Percentiles rank a stretch among this genome's conserved stretches.
Evolutionary conservation across 768 basidiomycete species (phyloP).

Genomic region (Podaxis sp.): DNA sequence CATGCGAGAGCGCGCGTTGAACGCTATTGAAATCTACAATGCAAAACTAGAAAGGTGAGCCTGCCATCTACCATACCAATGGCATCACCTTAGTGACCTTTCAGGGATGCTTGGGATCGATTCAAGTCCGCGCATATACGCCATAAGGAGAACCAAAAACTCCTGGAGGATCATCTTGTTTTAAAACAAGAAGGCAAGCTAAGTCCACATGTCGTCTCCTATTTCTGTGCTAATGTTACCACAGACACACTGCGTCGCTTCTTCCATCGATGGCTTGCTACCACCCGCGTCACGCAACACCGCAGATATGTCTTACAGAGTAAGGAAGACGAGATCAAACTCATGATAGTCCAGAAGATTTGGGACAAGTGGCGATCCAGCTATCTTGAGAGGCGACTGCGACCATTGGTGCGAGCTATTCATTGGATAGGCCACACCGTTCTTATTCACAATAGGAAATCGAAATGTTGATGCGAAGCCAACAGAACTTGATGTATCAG

Average conservation of each 20-base stretch:
- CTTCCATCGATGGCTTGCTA: constrained; percentile 69
- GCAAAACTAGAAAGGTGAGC: constrained; percentile 31
- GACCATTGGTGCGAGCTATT: constrained; percentile 49
- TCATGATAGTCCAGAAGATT: constrained; percentile 45
- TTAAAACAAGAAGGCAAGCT: constrained; percentile 74
- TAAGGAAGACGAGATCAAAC: constrained; percentile 62
- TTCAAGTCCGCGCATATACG: constrained; percentile 1
- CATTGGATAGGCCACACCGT: background rate
- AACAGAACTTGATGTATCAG: constrained; percentile 60
- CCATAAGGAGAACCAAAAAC: constrained; percentile 1
- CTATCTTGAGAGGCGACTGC: constrained; percentile 62
- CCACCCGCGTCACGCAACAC: constrained; percentile 58
- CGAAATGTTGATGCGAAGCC: constrained; percentile 53
- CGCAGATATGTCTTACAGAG: constrained; percentile 56
- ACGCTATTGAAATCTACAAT: constrained; percentile 48
- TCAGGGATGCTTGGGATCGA: constrained; percentile 9
- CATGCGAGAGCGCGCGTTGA: constrained; percentile 71
- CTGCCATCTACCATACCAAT: constrained; percentile 30
- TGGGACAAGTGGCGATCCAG: constrained; percentile 85
- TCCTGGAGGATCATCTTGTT: constrained; percentile 83
- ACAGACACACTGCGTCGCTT: constrained; percentile 65
- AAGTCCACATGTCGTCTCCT: constrained; percentile 1
- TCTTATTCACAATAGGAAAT: constrained; percentile 45
- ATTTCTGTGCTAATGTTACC: constrained; percentile 5
- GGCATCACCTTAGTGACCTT: background rate